Base-by-base conservation (phyloP, 2,329 filamentous ascomycete genomes). In the Atkinsonella hypoxylon region DNA sequence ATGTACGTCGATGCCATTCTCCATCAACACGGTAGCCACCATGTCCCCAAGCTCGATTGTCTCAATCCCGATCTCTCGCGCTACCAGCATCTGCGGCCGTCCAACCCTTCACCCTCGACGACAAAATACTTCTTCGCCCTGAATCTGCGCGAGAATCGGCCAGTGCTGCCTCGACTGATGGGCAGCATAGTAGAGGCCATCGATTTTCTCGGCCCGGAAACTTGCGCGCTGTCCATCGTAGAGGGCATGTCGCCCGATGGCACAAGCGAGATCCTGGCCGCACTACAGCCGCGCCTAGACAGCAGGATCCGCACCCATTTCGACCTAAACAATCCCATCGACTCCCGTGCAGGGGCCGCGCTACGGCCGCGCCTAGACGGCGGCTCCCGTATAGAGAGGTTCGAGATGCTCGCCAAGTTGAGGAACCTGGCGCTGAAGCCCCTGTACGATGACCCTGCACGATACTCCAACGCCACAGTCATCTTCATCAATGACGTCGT, bases 401-500 rank as follows among this genome's bases (percentile, higher is more conserved):
- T 80, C 36, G 55, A 55, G 4, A 66, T 60, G 39, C 70, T 81
- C 15, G 74, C 76, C n/a, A 57, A 67, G 49, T 67, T 81, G 2
- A 71, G 78, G 5, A 79, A 80, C 51, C 56, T 76, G 4, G 77
- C 76, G 0, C 61, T 81, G 2, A 56, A 68, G 10, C 77, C 77
- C 0, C 62, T 79, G 2, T 48, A 68, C 3, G 51, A 67, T 18
- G 44, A 62, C 4, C 18, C 56, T 3, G 1, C 51, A 38, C 0
- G 66, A 61, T 18, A 58, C 59, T 4, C 59, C 26, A 60, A 72
- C 20, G 67, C 73, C 2, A 71, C 71, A 1, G 61, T 79, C 4
- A 49, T 79, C 15, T 79, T 79, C 54, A 58, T 80, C 43, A 77
- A 79, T 60, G 74, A 80, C 54, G 72, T 81, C 10, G 71, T 72